Evolutionary conservation across 305 asterid species (phyloP), one percentile per base, ranked within the genome.

Genomic region (Plantago rigida): DNA sequence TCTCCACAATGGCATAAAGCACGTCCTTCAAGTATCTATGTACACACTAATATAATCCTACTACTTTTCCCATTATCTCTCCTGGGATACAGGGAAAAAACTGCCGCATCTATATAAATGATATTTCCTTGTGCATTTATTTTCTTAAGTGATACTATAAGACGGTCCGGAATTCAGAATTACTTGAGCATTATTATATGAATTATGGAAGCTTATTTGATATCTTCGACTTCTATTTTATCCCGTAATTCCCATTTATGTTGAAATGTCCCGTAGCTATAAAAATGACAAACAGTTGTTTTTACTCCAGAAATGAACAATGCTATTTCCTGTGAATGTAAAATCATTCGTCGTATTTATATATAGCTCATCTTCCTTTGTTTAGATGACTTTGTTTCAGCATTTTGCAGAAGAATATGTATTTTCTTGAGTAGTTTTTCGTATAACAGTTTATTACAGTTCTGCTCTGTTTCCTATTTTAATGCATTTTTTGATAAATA

Each of bases 401-500:
- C 1, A 49, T 36, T 36, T 29, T 34, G 46, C 28, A 29, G 48
- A 59, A 59, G 61, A 57, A 51, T 62, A 22, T 57, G 58, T 41
- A 41, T 10, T 41, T 41, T 41, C 46, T 41, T 9, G 10, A 5
- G 46, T 39, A 41, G 12, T 41, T 9, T 41, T 41, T 9, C 9
- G 2, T 41, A 7, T 39, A 9, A 41, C 39, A 3, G 0, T 1
- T 31, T 0, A 8, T 41, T 9, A 8, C 46, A 36, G 9, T 1
- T 36, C 44, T 6, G 6, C 44, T 41, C 46, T 9, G 46, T 41
- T 41, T 41, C 46, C 46, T 41, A 41, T 9, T 41, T 44, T 53
- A 13, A 48, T 64, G 65, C 28, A 63, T 54, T 31, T 65, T 58
- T 64, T 44, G 53, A 52, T 9, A 68, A 50, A 9, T 50, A 67